These are phyloP conservation scores for Phytophthora hibernalis DNA, from an alignment of 352 stramenopile species.

Conservation along the genomic window DNA sequence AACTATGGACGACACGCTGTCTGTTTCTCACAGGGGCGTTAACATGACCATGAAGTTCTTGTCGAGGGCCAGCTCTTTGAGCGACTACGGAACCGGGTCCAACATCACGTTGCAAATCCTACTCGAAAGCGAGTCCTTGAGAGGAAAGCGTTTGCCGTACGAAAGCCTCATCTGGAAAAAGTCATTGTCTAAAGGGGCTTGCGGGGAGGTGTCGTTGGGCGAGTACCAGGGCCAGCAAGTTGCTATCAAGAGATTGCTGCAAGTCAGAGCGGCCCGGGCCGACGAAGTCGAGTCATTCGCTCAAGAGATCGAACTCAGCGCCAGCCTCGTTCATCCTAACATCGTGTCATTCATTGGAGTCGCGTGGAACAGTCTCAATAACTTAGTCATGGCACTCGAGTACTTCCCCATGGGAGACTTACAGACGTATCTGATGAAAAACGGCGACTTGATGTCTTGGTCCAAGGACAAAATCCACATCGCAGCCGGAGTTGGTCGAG, in stretches of 20 bases:
- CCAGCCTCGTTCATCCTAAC: slow-evolving; percentile 41
- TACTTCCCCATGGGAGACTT: slow-evolving; percentile 52
- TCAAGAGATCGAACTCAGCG: slow-evolving; percentile 44
- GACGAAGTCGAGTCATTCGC: slow-evolving; percentile 46
- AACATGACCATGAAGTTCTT: slow-evolving; percentile 29
- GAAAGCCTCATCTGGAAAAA: slow-evolving; percentile 36
- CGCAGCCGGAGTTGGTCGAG: slow-evolving; percentile 38
- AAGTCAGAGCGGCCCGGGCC: slow-evolving; percentile 32
- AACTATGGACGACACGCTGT: slow-evolving; percentile 15
- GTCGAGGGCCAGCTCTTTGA: neutral
- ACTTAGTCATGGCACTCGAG: slow-evolving; percentile 53
- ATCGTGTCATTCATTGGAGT: slow-evolving; percentile 48
- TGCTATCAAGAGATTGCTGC: slow-evolving; percentile 52
- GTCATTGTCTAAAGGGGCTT: slow-evolving; percentile 49
- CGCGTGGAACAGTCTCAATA: slow-evolving; percentile 57
- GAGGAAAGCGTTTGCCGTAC: slow-evolving; percentile 30
- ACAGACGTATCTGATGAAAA: slow-evolving; percentile 40
- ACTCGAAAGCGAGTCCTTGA: slow-evolving; percentile 19
- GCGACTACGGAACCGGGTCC: slow-evolving; percentile 10
- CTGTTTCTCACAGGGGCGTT: slow-evolving; percentile 12
- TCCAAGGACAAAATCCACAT: slow-evolving; percentile 43
- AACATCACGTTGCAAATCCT: slow-evolving; percentile 29
- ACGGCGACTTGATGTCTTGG: slow-evolving; percentile 37
- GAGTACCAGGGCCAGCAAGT: slow-evolving; percentile 39
- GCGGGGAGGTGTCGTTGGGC: slow-evolving; percentile 59